phyloP scores from a whole-genome alignment of 1,284 basidiomycete genomes.

The Trichosporon sp. region DNA sequence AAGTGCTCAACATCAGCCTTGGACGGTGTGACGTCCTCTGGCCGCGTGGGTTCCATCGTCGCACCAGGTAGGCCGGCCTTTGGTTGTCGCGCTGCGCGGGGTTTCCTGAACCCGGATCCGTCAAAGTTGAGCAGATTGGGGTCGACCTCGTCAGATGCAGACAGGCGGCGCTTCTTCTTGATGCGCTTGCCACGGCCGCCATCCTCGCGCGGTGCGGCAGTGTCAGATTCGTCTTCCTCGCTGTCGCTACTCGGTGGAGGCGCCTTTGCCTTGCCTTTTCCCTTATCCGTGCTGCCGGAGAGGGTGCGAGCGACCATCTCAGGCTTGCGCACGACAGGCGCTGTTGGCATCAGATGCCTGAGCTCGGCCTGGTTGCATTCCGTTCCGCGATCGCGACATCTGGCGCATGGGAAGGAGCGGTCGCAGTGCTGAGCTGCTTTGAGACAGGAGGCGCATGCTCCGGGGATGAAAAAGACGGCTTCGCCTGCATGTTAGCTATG shows the following conservation, averaged over 20 bases:
- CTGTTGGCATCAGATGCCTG: neutral
- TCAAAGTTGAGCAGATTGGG: slow-evolving; percentile 22
- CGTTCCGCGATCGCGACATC: slow-evolving; percentile 19
- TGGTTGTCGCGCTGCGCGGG: neutral
- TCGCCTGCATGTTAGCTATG: slow-evolving; percentile 17
- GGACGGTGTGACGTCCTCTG: slow-evolving; percentile 14
- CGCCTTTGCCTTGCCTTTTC: slow-evolving; percentile 19
- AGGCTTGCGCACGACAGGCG: neutral
- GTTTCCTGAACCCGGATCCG: slow-evolving; percentile 10
- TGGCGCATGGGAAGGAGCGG: slow-evolving; percentile 29
- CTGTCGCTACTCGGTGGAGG: neutral
- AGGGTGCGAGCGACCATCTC: neutral
- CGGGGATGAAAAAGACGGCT: slow-evolving; percentile 34
- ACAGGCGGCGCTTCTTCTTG: slow-evolving; percentile 34
- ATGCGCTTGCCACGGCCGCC: slow-evolving; percentile 23
- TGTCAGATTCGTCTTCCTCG: slow-evolving; percentile 7
- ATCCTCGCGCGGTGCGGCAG: slow-evolving; percentile 2
- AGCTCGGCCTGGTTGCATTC: neutral
- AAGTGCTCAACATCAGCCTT: slow-evolving; percentile 24
- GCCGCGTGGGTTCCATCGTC: neutral
- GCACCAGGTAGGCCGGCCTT: neutral
- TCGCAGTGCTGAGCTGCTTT: slow-evolving; percentile 30
- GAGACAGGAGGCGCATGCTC: slow-evolving; percentile 28
- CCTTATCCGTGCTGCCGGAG: slow-evolving; percentile 15
- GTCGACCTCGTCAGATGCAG: slow-evolving; percentile 23